Evolutionary conservation across 1,284 basidiomycete species (phyloP).

Genomic region (Moniliophthora roreri): DNA sequence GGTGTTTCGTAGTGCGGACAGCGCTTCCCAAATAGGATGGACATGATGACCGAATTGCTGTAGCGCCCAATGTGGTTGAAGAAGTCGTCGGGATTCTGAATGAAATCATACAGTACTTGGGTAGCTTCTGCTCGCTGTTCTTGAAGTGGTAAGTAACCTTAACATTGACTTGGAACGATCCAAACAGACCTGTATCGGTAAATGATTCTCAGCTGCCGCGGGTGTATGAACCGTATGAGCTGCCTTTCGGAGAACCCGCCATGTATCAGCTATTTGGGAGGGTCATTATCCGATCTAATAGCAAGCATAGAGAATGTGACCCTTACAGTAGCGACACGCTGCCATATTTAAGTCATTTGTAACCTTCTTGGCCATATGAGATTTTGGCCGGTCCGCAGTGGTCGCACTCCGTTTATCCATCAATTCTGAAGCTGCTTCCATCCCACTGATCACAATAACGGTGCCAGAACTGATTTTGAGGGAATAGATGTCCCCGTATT

Average conservation of each 20-base stretch:
- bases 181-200: slow-evolving; percentile 21
- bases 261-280: slow-evolving; percentile 20
- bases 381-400: slow-evolving; percentile 23
- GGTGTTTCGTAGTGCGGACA: slow-evolving; percentile 19
- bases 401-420: slow-evolving; percentile 25
- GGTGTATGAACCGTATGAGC: slow-evolving; percentile 26
- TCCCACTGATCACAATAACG: slow-evolving; percentile 22
- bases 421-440: slow-evolving; percentile 22
- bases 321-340: slow-evolving; percentile 13
- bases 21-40: slow-evolving; percentile 33
- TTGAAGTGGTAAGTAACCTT: too few species aligned
- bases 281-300: slow-evolving; percentile 2
- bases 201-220: slow-evolving; percentile 21
- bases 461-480: slow-evolving; percentile 11
- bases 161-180: not conserved
- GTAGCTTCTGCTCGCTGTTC: slow-evolving; percentile 26
- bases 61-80: slow-evolving; percentile 28
- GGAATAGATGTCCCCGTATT: slow-evolving; percentile 5
- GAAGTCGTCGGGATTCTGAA: slow-evolving; percentile 29
- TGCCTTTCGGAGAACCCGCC: slow-evolving; percentile 31
- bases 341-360: slow-evolving; percentile 22
- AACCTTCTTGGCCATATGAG: slow-evolving; percentile 21
- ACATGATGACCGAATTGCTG: slow-evolving; percentile 29
- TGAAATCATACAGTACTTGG: slow-evolving; percentile 33
- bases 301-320: not conserved